Percentiles rank a stretch among this genome's conserved stretches.
These are phyloP conservation scores for Phaeophleospora eucalypticola DNA, from an alignment of 2,329 filamentous ascomycete genomes.

Conservation along the genomic window DNA sequence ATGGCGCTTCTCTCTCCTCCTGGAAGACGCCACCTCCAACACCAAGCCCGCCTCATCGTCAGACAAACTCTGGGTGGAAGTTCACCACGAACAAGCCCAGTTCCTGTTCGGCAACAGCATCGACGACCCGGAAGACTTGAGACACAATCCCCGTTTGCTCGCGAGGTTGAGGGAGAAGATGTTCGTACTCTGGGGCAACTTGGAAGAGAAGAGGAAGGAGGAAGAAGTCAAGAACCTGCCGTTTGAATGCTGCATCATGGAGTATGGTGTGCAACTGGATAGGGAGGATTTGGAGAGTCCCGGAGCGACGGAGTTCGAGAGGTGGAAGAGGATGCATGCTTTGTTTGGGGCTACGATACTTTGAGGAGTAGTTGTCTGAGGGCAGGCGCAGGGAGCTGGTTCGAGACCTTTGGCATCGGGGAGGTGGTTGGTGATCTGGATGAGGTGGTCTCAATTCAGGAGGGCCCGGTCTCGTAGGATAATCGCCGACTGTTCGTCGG, in stretches of 20 bases:
- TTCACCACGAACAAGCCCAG: conserved; percentile 58
- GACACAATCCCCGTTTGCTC: conserved; percentile 48
- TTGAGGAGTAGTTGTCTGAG: conserved; percentile 3
- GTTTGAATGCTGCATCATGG: conserved; percentile 45
- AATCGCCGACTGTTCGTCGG: too few relatives aligned
- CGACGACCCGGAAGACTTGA: conserved; percentile 57
- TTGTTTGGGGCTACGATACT: conserved; percentile 30
- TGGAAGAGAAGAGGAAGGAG: conserved; percentile 56
- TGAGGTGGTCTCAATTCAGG: too few relatives aligned
- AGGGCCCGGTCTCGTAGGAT: too few relatives aligned
- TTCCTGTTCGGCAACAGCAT: conserved; percentile 53
- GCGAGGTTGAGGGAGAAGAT: conserved; percentile 62
- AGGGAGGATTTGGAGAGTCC: conserved; percentile 21
- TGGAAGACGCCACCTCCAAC: conserved; percentile 61
- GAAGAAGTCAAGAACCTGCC: conserved; percentile 33
- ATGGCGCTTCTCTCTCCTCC: conserved; percentile 76
- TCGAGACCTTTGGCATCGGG: too few relatives aligned
- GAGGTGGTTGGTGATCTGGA: too few relatives aligned
- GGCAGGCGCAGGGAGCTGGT: neutral
- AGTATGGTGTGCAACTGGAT: conserved; percentile 39
- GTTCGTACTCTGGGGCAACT: conserved; percentile 78
- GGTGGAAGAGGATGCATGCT: conserved; percentile 33
- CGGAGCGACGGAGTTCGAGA: conserved; percentile 10
- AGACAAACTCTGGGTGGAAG: conserved; percentile 58
- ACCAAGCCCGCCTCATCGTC: neutral